Evolutionary conservation across 2,329 filamentous ascomycete species (phyloP), one percentile per base, ranked within the genome.

Genomic region (Aspergillus udagawae): DNA sequence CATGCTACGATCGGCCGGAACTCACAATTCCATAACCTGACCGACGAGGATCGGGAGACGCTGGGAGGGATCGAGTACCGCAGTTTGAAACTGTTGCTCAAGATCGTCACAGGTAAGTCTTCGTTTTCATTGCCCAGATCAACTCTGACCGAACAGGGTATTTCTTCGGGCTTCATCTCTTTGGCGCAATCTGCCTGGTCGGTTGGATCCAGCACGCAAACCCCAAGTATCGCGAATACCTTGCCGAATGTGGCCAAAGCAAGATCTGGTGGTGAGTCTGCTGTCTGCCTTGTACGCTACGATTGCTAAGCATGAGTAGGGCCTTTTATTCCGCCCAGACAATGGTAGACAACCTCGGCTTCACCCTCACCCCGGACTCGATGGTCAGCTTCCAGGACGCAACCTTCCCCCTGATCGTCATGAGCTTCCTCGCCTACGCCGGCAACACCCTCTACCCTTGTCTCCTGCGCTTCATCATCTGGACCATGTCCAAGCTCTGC

Each of bases 381-480:
- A 82, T 83, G 80, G 67, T 80, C 10, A 70, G 70, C 0, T 83
- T 83, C 62, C 74, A 73, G 47, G 75, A 77, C 42, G 78, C 80
- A 0, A 71, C 67, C 2, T 76, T 72, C n/a, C 73, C 73, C 4
- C 63, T 77, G 59, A 54, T 76, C 1, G 23, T 75, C 29, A 74
- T 75, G 73, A 73, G 69, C 14, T 74, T 75, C 57, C 66, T 77
- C 12, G 73, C 73, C 21, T 70, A 71, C 55, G 70, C 71, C 29
- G 74, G 74, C 25, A 74, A 76, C 51, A 77, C 73, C 10, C 65
- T 70, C 49, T 88, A 85, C 56, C 85, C 85, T 52, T 81, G 77
- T 44, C 80, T 81, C 62, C 63, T 81, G 9, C 79, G 85, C 0
- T 68, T 86, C 0, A 73, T 82, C 7, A 79, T 89, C 41, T 88